A percentile compares a stretch with the other conserved stretches of the same genome.
Evolutionary conservation across 2,329 filamentous ascomycete genomes (phyloP).

Genomic region (Ascochyta viciae-villosae): DNA sequence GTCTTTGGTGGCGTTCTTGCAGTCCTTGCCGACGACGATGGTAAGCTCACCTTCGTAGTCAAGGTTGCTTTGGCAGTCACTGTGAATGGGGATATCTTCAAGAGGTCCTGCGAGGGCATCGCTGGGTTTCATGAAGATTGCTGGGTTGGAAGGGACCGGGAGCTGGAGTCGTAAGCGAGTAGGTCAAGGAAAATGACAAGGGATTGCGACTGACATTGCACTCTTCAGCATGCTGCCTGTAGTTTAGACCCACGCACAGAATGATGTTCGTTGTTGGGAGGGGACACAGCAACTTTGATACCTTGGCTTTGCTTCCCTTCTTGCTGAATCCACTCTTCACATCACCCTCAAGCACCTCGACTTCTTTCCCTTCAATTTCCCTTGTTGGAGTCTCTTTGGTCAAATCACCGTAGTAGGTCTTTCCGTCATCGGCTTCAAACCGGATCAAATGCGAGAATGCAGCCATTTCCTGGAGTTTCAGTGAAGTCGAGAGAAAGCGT

Average conservation of each 20-base stretch:
- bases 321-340: slow-evolving; percentile 40
- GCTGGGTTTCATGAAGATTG: slow-evolving; percentile 47
- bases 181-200: background rate
- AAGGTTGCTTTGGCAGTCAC: slow-evolving; percentile 39
- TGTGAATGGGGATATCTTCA: slow-evolving; percentile 39
- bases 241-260: slow-evolving; percentile 47
- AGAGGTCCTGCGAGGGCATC: slow-evolving; percentile 46
- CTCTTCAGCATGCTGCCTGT: slow-evolving; percentile 44
- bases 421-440: slow-evolving; percentile 40
- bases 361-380: slow-evolving; percentile 41
- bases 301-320: slow-evolving; percentile 32
- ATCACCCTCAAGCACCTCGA: slow-evolving; percentile 40
- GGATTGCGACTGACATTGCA: slow-evolving; percentile 28
- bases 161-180: slow-evolving; percentile 22
- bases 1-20: slow-evolving; percentile 54
- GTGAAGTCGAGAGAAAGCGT: slow-evolving; percentile 7
- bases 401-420: slow-evolving; percentile 42
- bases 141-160: slow-evolving; percentile 39
- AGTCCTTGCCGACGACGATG: slow-evolving; percentile 42
- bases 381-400: slow-evolving; percentile 36
- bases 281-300: slow-evolving; percentile 42
- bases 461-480: slow-evolving; percentile 20
- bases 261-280: slow-evolving; percentile 39
- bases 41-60: slow-evolving; percentile 51
- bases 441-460: slow-evolving; percentile 45